A percentile compares a stretch with the other conserved stretches of the same genome.
Evolutionary conservation across 2,329 filamentous ascomycete species (phyloP).

Genomic region (Cladobotryum mycophilum): DNA sequence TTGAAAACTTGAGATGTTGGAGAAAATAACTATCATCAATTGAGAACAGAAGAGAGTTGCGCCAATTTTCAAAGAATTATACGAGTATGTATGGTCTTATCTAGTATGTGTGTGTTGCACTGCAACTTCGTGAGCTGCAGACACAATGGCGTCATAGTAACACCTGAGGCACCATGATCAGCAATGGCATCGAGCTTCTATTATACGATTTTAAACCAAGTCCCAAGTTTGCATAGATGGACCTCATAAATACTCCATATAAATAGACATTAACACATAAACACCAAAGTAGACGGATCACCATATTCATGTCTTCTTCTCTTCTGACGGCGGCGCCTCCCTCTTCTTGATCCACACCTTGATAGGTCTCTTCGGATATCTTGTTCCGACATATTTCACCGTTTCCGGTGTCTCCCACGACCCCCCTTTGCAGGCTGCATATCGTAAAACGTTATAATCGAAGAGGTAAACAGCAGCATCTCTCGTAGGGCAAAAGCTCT

Average conservation of each 20-base stretch:
- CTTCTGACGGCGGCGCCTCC: slow-evolving; percentile 1
- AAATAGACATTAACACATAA: no score
- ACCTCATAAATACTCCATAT: not conserved
- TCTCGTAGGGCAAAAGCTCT: slow-evolving; percentile 27
- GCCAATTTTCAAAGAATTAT: slow-evolving; percentile 6
- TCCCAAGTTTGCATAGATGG: not conserved
- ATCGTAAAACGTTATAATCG: slow-evolving; percentile 32
- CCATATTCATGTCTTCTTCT: not conserved
- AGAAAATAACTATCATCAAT: not conserved
- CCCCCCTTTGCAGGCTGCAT: slow-evolving; percentile 24
- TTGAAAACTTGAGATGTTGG: not conserved
- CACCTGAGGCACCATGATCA: slow-evolving; percentile 11
- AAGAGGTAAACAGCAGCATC: slow-evolving; percentile 27
- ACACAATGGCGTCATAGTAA: slow-evolving; percentile 12
- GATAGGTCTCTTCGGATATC: slow-evolving; percentile 20
- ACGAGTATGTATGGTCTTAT: not conserved
- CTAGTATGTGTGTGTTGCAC: slow-evolving; percentile 1
- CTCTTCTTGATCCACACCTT: slow-evolving; percentile 30
- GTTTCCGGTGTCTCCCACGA: slow-evolving; percentile 22
- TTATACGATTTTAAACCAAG: no score
- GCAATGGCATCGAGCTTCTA: not conserved
- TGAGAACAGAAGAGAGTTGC: not conserved
- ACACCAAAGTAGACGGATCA: not conserved
- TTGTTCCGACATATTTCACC: slow-evolving; percentile 22
- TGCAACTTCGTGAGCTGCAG: slow-evolving; percentile 9